Conservation (phyloP, 257 asterid species). For the Eustoma russellianum region DNA sequence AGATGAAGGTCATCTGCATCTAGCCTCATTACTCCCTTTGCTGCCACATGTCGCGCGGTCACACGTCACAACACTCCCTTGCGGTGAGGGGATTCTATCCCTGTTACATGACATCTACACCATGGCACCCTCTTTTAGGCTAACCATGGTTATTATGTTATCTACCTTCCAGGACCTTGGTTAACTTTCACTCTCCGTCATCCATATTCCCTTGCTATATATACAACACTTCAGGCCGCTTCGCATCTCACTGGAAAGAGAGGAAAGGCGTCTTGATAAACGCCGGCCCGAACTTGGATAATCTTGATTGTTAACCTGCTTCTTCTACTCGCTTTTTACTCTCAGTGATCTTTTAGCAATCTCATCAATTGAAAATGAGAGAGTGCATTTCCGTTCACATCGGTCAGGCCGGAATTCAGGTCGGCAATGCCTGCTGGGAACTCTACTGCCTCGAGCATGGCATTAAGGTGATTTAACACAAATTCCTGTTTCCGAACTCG, state of each 20-base stretch:
- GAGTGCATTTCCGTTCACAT: slow-evolving; percentile 38
- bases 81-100: too few relatives aligned
- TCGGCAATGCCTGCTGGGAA: slow-evolving; percentile 40
- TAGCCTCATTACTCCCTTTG: too few relatives aligned
- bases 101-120: too few relatives aligned
- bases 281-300: slow-evolving; percentile 2
- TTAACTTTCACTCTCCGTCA: neutral
- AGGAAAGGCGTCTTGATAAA: slow-evolving; percentile 19
- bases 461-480: slow-evolving; percentile 11
- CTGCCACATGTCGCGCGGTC: too few relatives aligned
- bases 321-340: neutral
- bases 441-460: slow-evolving; percentile 35
- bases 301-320: neutral
- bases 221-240: neutral
- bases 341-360: neutral
- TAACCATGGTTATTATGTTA: neutral
- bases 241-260: neutral
- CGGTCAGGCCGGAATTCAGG: slow-evolving; percentile 40
- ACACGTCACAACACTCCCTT: too few relatives aligned
- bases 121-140: too few relatives aligned
- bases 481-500: too few relatives aligned
- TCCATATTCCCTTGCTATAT: neutral
- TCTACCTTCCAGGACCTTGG: too few relatives aligned
- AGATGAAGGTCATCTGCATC: too few relatives aligned
- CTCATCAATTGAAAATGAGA: slow-evolving; percentile 16